Base-by-base conservation (phyloP, 2,329 filamentous ascomycete species). In the Colletotrichum horii region DNA sequence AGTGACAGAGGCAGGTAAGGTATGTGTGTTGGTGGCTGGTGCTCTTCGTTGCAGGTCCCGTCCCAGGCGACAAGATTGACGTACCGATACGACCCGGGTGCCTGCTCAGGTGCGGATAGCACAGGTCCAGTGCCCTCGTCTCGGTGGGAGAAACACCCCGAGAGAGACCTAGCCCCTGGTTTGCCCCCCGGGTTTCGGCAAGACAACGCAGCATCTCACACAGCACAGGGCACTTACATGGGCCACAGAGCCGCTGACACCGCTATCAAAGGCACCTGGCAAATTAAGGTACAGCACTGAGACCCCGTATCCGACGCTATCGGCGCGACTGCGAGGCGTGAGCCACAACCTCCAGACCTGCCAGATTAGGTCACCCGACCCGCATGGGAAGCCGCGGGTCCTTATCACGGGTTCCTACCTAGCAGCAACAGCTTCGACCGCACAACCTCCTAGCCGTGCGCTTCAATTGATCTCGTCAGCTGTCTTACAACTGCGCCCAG, bases 391-490 rank as follows among this genome's bases (percentile, higher is more conserved):
- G 28, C 66, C 43, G 43, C n/a, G n/a, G 43, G 64, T 70, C 61
- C 73, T 77, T 77, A 77, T 77, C 76, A 76, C 76, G 76, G 66
- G 74, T 76, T 76, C 61, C 74, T 34, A 70, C 66, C 74, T 34
- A 70, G 62, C 48, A 76, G 24, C 71, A 71, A 75, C 71, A 75
- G 74, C 74, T 76, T 75, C 66, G 34, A 66, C 58, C 74, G 52
- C 66, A 70, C 76, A 74, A 56, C 74, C 28, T 66, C 70, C 66
- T 19, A 66, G 66, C 65, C 71, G 66, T 75, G 66, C 66, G 55
- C 66, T 62, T 64, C 74, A 76, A 77, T 77, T 76, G 69, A 76
- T 69, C 70, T 74, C 61, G 76, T 76, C 76, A 77, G 76, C 76
- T 70, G 73, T 76, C 67, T 62, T 66, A 52, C 66, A 71, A 75